Conservation (phyloP, 1,139 yeast species). For the Saccharomycopsis phalli region DNA sequence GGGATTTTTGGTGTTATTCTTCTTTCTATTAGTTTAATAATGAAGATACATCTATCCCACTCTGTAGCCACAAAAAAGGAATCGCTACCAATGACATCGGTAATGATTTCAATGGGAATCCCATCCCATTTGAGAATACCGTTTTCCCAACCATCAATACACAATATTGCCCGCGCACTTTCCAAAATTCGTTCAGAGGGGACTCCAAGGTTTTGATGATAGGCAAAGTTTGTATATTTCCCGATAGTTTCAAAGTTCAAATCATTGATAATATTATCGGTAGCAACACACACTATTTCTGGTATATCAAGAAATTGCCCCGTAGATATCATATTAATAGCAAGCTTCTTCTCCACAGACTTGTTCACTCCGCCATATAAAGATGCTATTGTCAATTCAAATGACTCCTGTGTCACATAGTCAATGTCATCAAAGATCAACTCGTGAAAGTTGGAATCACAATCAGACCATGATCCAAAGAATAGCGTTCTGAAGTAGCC, state of each 20-base stretch:
- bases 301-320: slow-evolving; percentile 41
- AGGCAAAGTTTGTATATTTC: slow-evolving; percentile 34
- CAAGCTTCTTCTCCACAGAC: slow-evolving; percentile 28
- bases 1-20: slow-evolving; percentile 18
- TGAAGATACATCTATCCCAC: slow-evolving; percentile 42
- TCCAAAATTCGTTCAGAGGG: slow-evolving; percentile 37
- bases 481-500: slow-evolving; percentile 40
- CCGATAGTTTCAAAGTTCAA: slow-evolving; percentile 32
- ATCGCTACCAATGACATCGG: slow-evolving; percentile 38
- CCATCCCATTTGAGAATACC: slow-evolving; percentile 37
- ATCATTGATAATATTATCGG: slow-evolving; percentile 30
- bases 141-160: slow-evolving; percentile 39
- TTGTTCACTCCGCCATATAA: slow-evolving; percentile 35
- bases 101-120: slow-evolving; percentile 35
- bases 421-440: slow-evolving; percentile 34
- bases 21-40: slow-evolving; percentile 33
- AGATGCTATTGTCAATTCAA: slow-evolving; percentile 36
- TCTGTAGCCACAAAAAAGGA: slow-evolving; percentile 44
- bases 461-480: slow-evolving; percentile 34
- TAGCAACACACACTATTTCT: slow-evolving; percentile 36
- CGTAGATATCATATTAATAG: slow-evolving; percentile 37
- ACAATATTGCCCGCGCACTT: slow-evolving; percentile 37
- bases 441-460: slow-evolving; percentile 23
- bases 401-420: slow-evolving; percentile 35
- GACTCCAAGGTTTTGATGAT: slow-evolving; percentile 34